phyloP scores from a whole-genome alignment of 805 yeast species.

The Starmerella apicola region DNA sequence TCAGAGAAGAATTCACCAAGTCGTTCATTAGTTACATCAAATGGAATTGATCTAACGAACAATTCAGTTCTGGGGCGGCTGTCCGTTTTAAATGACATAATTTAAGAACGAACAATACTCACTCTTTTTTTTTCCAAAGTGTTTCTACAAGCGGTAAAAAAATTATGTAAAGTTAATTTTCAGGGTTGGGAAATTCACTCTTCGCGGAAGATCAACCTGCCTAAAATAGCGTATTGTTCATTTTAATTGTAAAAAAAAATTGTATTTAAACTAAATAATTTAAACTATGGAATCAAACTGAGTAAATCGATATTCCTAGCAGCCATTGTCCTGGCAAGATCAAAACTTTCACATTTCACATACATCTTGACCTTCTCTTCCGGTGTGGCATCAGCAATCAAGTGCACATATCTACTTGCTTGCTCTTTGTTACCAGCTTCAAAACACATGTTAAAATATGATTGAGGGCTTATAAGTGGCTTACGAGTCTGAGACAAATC shows the following conservation, averaged over 20 bases:
- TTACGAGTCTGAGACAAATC: constrained; percentile 40
- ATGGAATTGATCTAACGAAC: constrained; percentile 78
- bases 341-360: constrained; percentile 30
- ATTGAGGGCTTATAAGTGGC: constrained; percentile 61
- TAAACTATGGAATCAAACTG: not conserved
- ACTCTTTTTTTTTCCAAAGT: not conserved
- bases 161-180: constrained; percentile 9
- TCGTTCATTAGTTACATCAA: constrained; percentile 67
- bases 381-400: constrained; percentile 37
- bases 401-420: constrained; percentile 46
- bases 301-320: constrained; percentile 17
- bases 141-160: constrained; percentile 4
- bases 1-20: constrained; percentile 77
- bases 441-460: constrained; percentile 45
- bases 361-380: constrained; percentile 39
- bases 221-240: not conserved
- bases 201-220: not conserved
- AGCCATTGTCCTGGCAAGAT: constrained; percentile 26
- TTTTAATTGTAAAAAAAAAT: not conserved
- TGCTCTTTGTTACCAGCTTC: constrained; percentile 44
- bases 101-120: not conserved
- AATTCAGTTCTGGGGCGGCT: constrained; percentile 28
- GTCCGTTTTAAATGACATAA: not conserved
- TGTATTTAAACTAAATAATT: not conserved
- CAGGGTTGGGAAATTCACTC: not conserved